Base-by-base conservation (phyloP, 2,329 filamentous ascomycete species). In the Helminthosporium solani region DNA sequence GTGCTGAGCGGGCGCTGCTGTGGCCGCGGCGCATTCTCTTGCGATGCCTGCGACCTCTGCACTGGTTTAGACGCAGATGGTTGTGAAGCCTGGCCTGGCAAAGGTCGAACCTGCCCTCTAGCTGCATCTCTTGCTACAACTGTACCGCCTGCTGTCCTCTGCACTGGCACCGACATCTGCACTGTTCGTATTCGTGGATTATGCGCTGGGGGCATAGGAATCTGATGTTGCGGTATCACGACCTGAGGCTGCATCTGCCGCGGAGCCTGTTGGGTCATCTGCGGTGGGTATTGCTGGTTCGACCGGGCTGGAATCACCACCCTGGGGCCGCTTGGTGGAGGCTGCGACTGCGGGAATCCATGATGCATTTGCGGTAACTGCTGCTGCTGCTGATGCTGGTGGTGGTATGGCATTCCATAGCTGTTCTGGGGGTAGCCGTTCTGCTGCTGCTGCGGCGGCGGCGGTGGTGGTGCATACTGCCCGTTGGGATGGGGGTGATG, bases 21-120 rank as follows among this genome's bases (percentile, higher is more conserved):
- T 6, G 58, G 52, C 23, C 54, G 58, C 9, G 54, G 61, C 11
- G 49, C 50, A 34, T 61, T 58, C 46, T 68, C 59, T 27, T 68
- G 60, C 33, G 70, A 54, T 42, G 70, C 68, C 20, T 68, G 62
- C 38, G 73, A 66, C 33, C 68, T 66, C 28, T 65, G 62, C 28
- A 63, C 57, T 15, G 72, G 66, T 35, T 72, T 74, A 36, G 67
- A 63, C 30, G 53, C 56, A 19, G 69, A 56, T n/a, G 65, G 63
- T 41, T 58, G 56, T 25, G 52, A 14, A 28, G 42, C 18, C 46
- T 30, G 50, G n/a, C 40, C 35, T 16, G 7, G 35, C 20, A 57
- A 57, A 14, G 56, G 60, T 21, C 52, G 47, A 7, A 40, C 50
- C 16, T 56, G 54, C 19, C 49, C 54, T 20, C 50, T 53, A 12